Base-by-base conservation (phyloP, 768 basidiomycete species). In the Lentinula boryana region DNA sequence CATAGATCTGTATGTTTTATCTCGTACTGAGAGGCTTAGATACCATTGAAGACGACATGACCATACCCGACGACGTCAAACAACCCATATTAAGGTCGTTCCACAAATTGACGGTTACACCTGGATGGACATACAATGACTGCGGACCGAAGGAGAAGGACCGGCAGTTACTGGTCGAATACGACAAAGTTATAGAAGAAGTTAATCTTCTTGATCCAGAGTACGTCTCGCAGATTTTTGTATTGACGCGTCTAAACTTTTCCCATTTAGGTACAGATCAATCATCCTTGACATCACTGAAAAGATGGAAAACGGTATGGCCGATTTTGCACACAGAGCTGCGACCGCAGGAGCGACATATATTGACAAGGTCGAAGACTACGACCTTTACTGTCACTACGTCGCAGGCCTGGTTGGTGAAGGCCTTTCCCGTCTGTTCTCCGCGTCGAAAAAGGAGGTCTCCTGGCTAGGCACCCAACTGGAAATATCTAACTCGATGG, bases 1-100 rank as follows among this genome's bases (percentile, higher is more conserved):
- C 46, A 35, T 40, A 97, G 96, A 87, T 98, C 64, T 94, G 91
- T 71, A 74, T 98, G 62, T 98, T 97, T 74, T 99, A 98, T 74
- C 84, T 99, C 46, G 90, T 95, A 5, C 81, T 99, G 5, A 86
- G 96, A 21, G 97, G 86, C 5, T 78, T 98, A n/a, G 96, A 99
- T 72, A 99, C 96, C 4, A 84, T 99, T 64, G 96, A 98, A 72
- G 96, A 99, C 72, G 96, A 99, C 76, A 98, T 98, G 95, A 91
- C 94, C 0, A 84, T 99, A 60, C 81, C 91, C 0, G 92, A 94
- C 72, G 76, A 84, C 16, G 72, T 88, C 66, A 99, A 99, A 71
- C 91, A 94, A 58, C 88, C 92, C 2, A 68, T 98, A 32, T 80
- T 99, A 36, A 85, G 92, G 9, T 75, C 84, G 1, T 95, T 98